phyloP scores from a whole-genome alignment of 768 basidiomycete species.

The Lentinula boryana region DNA sequence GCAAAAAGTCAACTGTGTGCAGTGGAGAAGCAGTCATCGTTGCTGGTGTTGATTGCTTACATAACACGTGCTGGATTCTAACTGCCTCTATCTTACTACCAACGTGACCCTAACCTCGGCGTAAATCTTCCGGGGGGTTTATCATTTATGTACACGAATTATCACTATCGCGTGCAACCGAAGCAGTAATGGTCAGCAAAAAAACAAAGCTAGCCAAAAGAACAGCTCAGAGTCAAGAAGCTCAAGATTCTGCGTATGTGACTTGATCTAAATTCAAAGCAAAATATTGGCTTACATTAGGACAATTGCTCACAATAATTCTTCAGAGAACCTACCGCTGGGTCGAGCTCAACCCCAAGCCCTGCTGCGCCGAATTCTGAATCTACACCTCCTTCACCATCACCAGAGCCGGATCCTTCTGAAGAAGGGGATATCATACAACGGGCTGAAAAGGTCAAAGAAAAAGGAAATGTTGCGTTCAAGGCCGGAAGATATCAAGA shows the following conservation, averaged over 20 bases:
- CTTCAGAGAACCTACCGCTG: not conserved
- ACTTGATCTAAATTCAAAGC: not conserved
- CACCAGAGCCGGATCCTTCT: conserved; percentile 8
- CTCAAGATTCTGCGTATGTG: not conserved
- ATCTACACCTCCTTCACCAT: conserved; percentile 7
- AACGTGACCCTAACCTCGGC: not conserved
- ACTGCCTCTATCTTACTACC: not conserved
- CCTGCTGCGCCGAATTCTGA: not conserved
- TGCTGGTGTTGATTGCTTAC: no score
- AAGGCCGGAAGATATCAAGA: conserved; percentile 58
- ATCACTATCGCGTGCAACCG: not conserved
- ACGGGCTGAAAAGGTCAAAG: conserved; percentile 61
- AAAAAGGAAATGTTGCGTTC: conserved; percentile 71
- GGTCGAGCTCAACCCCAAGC: conserved; percentile 1
- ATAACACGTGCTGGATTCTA: no score
- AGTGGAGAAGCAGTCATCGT: no score
- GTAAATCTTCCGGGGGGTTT: not conserved
- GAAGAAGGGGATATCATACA: conserved; percentile 31
- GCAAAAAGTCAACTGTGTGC: no score
- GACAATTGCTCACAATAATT: not conserved
- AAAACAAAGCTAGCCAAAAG: conserved; percentile 4
- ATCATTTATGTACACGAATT: not conserved
- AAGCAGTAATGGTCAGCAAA: conserved; percentile 1
- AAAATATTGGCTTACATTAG: not conserved
- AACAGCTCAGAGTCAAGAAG: not conserved